Evolutionary conservation across 148 eudicot genomes (phyloP).

Genomic region (Amaranthus palmeri): DNA sequence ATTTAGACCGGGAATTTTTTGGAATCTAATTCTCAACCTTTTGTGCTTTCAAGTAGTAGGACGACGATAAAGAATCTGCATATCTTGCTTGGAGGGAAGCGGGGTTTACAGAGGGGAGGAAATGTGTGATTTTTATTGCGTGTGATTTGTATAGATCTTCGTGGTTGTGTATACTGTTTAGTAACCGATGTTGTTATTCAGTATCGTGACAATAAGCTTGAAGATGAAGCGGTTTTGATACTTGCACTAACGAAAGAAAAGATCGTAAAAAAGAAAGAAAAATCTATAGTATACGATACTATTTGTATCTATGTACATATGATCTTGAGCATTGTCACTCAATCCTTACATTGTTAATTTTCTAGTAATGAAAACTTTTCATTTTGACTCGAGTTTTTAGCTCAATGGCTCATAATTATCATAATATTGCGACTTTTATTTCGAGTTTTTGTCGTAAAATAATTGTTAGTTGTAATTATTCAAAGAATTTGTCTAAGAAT

Average conservation of each 20-base stretch:
- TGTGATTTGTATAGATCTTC: not conserved
- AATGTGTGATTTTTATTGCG: not conserved
- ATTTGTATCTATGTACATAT: conserved; percentile 15
- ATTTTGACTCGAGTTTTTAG: not conserved
- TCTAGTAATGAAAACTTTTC: conserved; percentile 9
- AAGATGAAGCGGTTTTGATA: not conserved
- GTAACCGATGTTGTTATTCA: not conserved
- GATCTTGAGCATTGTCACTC: not conserved
- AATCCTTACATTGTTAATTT: not conserved
- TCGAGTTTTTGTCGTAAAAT: too few species aligned
- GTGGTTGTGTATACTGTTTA: conserved; percentile 12
- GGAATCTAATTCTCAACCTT: not conserved
- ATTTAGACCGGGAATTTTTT: conserved; percentile 5
- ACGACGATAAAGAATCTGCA: not conserved
- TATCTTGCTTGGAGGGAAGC: not conserved
- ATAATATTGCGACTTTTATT: too few species aligned
- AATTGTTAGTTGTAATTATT: too few species aligned
- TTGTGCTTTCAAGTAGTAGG: not conserved
- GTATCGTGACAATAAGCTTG: not conserved
- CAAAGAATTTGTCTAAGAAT: too few species aligned
- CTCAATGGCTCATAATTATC: too few species aligned
- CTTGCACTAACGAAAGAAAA: not conserved
- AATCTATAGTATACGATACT: not conserved
- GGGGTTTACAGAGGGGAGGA: not conserved
- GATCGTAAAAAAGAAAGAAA: not conserved